Percentiles rank a stretch among this genome's conserved stretches.
These are phyloP conservation scores for Sclerotinia trifoliorum DNA, from an alignment of 2,329 filamentous ascomycete genomes.

Conservation along the genomic window DNA sequence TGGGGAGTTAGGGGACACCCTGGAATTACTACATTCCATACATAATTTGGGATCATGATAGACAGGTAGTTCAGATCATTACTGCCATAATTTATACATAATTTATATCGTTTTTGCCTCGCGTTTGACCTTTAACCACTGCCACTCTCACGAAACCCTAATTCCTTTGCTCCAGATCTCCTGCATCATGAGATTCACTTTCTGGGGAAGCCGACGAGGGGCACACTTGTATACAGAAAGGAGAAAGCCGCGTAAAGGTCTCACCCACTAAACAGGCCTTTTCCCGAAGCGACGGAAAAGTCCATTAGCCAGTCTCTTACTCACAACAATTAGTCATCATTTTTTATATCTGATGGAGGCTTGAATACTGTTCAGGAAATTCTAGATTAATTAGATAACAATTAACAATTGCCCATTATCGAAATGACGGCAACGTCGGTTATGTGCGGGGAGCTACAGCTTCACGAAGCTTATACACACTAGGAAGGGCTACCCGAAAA, in stretches of 20 bases:
- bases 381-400: background rate
- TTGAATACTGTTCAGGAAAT: background rate
- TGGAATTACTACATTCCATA: background rate
- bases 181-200: too few species aligned
- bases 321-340: background rate
- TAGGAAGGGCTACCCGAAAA: conserved; percentile 20
- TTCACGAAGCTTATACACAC: conserved; percentile 4
- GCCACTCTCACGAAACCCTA: too few species aligned
- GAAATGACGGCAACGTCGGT: background rate
- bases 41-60: conserved; percentile 4
- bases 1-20: conserved; percentile 13
- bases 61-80: background rate
- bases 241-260: background rate
- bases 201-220: background rate
- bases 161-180: too few species aligned
- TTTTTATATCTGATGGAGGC: background rate
- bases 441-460: conserved; percentile 5
- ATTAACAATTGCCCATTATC: background rate
- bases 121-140: background rate
- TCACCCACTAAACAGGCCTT: background rate
- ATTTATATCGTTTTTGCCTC: conserved; percentile 9
- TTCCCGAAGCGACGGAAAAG: background rate
- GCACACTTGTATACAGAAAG: background rate
- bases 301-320: background rate
- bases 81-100: conserved; percentile 17